Percentiles rank a stretch among this genome's conserved stretches.
Evolutionary conservation across 2,329 filamentous ascomycete genomes (phyloP).

Genomic region (Fusarium goolgardi): DNA sequence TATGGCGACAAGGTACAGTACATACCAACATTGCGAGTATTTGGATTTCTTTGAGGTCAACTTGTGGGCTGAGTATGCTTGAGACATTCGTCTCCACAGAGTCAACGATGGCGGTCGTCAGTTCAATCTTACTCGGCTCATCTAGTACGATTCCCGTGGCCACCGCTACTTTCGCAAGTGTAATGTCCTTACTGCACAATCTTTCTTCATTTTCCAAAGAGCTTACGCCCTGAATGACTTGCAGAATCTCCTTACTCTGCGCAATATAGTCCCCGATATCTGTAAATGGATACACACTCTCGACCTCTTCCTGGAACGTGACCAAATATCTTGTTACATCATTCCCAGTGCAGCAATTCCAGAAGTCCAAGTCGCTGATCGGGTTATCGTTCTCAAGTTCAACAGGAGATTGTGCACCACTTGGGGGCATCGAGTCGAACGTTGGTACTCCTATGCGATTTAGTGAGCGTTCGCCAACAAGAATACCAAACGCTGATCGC

Average conservation of each 20-base stretch:
- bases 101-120: constrained; percentile 46
- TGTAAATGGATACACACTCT: constrained; percentile 52
- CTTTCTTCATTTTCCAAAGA: neutral
- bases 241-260: constrained; percentile 45
- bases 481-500: constrained; percentile 51
- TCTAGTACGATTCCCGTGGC: constrained; percentile 51
- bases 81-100: constrained; percentile 48
- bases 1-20: fast-evolving
- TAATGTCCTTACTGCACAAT: constrained; percentile 45
- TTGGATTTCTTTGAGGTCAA: constrained; percentile 52
- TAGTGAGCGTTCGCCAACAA: constrained; percentile 52
- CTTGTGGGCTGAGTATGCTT: constrained; percentile 46
- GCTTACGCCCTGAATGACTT: constrained; percentile 30
- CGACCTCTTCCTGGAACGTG: constrained; percentile 56
- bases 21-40: constrained; percentile 47
- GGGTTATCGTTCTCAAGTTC: neutral
- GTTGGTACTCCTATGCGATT: constrained; percentile 52
- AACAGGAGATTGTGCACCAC: constrained; percentile 39
- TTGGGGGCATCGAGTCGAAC: constrained; percentile 46
- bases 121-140: constrained; percentile 48
- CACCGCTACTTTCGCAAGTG: constrained; percentile 51
- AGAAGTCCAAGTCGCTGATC: constrained; percentile 27
- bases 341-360: constrained; percentile 38
- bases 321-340: constrained; percentile 52
- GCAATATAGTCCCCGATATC: constrained; percentile 47